phyloP scores from a whole-genome alignment of 805 yeast genomes.

The Schwanniomyces yamadae region DNA sequence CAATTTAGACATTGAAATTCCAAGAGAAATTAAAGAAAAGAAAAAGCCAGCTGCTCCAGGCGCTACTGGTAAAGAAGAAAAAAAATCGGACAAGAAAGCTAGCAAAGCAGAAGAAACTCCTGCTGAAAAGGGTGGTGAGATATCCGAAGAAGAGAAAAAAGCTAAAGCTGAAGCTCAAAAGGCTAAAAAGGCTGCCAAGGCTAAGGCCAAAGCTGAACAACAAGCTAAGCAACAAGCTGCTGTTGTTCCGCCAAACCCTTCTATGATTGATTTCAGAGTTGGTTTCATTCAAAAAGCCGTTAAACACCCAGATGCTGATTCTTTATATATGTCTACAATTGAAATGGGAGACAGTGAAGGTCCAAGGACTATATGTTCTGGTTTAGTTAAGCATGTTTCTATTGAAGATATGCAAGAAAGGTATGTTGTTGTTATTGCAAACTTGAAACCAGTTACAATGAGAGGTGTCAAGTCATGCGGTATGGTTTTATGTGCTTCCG shows the following conservation, averaged over 20 bases:
- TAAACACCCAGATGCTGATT: slow-evolving; percentile 97
- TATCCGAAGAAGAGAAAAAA: slow-evolving; percentile 43
- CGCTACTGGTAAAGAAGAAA: slow-evolving; percentile 16
- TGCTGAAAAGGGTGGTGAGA: slow-evolving; percentile 25
- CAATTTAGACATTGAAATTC: slow-evolving; percentile 60
- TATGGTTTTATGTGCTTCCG: slow-evolving; percentile 95
- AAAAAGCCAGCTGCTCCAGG: slow-evolving; percentile 44
- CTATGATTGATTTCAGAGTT: slow-evolving; percentile 87
- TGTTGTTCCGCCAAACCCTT: slow-evolving; percentile 71
- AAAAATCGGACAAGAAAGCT: slow-evolving; percentile 11
- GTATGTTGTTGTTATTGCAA: slow-evolving; percentile 86
- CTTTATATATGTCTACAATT: slow-evolving; percentile 93
- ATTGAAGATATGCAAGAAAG: slow-evolving; percentile 96
- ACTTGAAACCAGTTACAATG: slow-evolving; percentile 97
- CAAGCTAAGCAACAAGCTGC: slow-evolving; percentile 51
- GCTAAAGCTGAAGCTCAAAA: slow-evolving; percentile 57
- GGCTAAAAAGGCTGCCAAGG: slow-evolving; percentile 62
- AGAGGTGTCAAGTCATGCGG: slow-evolving; percentile 94
- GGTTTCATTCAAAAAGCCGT: slow-evolving; percentile 96
- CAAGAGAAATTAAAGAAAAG: slow-evolving; percentile 74
- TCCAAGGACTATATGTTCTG: slow-evolving; percentile 98
- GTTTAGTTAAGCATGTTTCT: slow-evolving; percentile 85
- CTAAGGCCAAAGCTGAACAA: slow-evolving; percentile 54
- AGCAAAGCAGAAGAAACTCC: slow-evolving; percentile 43
- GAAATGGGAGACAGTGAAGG: slow-evolving; percentile 95